These are phyloP conservation scores for Parmelia sp. DNA, from an alignment of 495 filamentous ascomycete genomes.

Conservation along the genomic window DNA sequence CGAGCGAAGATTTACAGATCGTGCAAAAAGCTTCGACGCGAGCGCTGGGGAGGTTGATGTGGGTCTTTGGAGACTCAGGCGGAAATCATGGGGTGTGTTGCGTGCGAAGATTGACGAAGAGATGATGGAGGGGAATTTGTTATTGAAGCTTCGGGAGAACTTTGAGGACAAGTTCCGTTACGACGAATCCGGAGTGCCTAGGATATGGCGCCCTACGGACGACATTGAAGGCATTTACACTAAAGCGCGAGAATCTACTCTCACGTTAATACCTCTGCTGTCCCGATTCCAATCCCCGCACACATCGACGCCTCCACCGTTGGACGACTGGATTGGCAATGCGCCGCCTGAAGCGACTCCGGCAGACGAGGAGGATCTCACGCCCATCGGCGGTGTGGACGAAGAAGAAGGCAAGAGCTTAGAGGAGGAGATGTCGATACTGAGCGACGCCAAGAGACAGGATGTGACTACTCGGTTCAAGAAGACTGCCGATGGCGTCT, in stretches of 20 bases:
- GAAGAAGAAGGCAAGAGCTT: slow-evolving; percentile 89
- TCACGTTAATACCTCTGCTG: slow-evolving; percentile 82
- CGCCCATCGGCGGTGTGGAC: slow-evolving; percentile 82
- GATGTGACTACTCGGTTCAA: slow-evolving; percentile 93
- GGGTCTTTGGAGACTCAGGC: slow-evolving; percentile 82
- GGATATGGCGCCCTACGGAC: slow-evolving; percentile 95
- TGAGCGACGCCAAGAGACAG: slow-evolving; percentile 78
- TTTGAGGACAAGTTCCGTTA: slow-evolving; percentile 99
- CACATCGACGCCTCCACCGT: slow-evolving; percentile 67
- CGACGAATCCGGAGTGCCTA: slow-evolving; percentile 86
- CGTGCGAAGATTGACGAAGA: slow-evolving; percentile 91
- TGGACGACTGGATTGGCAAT: slow-evolving; percentile 73
- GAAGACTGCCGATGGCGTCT: slow-evolving; percentile 94
- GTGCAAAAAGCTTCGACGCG: slow-evolving; percentile 89
- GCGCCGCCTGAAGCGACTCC: slow-evolving; percentile 68
- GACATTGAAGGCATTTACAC: slow-evolving; percentile 96
- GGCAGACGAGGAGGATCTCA: slow-evolving; percentile 82
- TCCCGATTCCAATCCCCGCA: slow-evolving; percentile 70
- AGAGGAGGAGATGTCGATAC: slow-evolving; percentile 91
- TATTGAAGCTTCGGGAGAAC: slow-evolving; percentile 93
- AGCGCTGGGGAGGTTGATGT: slow-evolving; percentile 86
- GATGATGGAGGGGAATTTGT: slow-evolving; percentile 92
- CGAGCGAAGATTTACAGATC: slow-evolving; percentile 73
- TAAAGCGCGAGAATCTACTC: slow-evolving; percentile 79
- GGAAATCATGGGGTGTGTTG: slow-evolving; percentile 90